Percentiles rank a stretch among this genome's conserved stretches.
Evolutionary conservation across 2,329 filamentous ascomycete genomes (phyloP).

Genomic region (Mycogone perniciosa): DNA sequence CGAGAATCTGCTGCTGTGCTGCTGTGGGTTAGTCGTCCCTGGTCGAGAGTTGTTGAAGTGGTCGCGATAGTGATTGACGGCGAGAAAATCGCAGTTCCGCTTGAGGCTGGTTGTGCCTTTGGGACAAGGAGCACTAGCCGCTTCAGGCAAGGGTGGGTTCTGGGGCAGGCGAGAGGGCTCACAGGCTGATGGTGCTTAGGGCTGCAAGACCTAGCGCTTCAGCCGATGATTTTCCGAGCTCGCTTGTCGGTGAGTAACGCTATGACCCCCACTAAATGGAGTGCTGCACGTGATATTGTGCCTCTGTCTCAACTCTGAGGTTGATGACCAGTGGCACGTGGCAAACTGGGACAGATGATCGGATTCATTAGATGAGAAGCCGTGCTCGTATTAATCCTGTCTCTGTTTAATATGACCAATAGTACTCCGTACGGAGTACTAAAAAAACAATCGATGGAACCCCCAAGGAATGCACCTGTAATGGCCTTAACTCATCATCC

Average conservation of each 20-base stretch:
- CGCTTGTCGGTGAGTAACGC: not conserved
- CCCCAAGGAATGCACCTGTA: too few relatives aligned
- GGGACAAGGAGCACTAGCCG: slow-evolving; percentile 28
- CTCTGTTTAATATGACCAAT: too few relatives aligned
- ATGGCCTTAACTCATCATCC: not conserved
- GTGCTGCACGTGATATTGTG: not conserved
- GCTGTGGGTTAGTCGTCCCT: slow-evolving; percentile 38
- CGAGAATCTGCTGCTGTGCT: slow-evolving; percentile 35
- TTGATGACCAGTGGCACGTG: not conserved
- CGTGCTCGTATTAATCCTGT: too few relatives aligned
- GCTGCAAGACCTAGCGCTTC: slow-evolving; percentile 33
- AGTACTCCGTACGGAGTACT: too few relatives aligned
- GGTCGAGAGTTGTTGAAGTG: slow-evolving; percentile 30
- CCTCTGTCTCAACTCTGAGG: not conserved
- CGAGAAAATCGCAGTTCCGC: slow-evolving; percentile 36
- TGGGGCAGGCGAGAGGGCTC: slow-evolving; percentile 31
- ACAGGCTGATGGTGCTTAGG: slow-evolving; percentile 30
- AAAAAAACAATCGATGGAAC: too few relatives aligned
- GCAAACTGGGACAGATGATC: not conserved
- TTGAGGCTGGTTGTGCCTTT: slow-evolving; percentile 36
- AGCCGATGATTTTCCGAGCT: slow-evolving; percentile 27
- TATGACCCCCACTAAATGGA: not conserved
- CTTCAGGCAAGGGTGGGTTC: slow-evolving; percentile 24
- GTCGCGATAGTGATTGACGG: slow-evolving; percentile 35
- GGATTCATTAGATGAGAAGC: too few relatives aligned